Percentiles rank a stretch among this genome's conserved stretches.
Conservation (phyloP, 2,329 filamentous ascomycete species). For the Botrytis tulipae region DNA sequence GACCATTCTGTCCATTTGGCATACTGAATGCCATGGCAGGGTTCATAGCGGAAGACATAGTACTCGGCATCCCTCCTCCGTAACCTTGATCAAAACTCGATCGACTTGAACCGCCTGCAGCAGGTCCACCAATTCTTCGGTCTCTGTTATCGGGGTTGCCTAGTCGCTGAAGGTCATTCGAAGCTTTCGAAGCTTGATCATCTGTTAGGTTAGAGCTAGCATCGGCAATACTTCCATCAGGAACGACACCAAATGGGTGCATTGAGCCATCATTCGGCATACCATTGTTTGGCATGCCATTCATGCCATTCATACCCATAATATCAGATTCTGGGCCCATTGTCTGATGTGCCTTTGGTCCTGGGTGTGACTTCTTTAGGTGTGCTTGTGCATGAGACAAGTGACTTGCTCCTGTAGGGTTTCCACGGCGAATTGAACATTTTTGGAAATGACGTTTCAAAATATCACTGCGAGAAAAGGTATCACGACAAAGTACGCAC, state of each 20-base stretch:
- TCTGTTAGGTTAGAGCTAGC: conserved; percentile 48
- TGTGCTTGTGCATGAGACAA: conserved; percentile 89
- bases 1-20: conserved; percentile 59
- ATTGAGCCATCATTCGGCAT: conserved; percentile 55
- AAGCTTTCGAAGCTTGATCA: conserved; percentile 53
- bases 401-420: conserved; percentile 92
- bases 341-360: conserved; percentile 50
- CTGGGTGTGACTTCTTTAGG: conserved; percentile 70
- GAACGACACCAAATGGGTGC: conserved; percentile 57
- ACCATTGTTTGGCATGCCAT: conserved; percentile 51
- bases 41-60: conserved; percentile 62
- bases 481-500: conserved; percentile 96
- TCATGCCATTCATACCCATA: conserved; percentile 40
- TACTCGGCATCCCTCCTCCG: conserved; percentile 55
- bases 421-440: conserved; percentile 93
- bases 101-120: conserved; percentile 49
- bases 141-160: conserved; percentile 56
- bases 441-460: conserved; percentile 99
- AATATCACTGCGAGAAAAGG: conserved; percentile 96
- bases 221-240: conserved; percentile 39
- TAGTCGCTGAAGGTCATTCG: conserved; percentile 58
- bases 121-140: conserved; percentile 54
- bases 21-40: conserved; percentile 62
- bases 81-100: conserved; percentile 53
- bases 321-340: conserved; percentile 58